Percentiles rank a stretch among this genome's conserved stretches.
Evolutionary conservation across 2,329 filamentous ascomycete species (phyloP).

Genomic region (Neonectria hederae): DNA sequence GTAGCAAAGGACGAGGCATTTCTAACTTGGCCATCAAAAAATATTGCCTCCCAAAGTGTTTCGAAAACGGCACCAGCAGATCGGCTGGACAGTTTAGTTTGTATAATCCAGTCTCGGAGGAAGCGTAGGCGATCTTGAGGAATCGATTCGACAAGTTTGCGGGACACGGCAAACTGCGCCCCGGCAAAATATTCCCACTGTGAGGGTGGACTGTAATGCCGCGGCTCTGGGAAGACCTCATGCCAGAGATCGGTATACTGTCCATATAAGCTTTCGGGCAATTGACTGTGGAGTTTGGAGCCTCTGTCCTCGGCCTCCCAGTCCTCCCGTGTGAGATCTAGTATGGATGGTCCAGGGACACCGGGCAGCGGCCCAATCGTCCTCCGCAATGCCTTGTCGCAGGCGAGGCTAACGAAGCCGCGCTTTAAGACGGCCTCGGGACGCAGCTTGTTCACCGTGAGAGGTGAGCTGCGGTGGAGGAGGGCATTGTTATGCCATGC

Average conservation of each 20-base stretch:
- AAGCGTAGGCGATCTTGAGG: constrained; percentile 1
- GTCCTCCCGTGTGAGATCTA: constrained; percentile 6
- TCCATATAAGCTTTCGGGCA: neutral
- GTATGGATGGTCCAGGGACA: neutral
- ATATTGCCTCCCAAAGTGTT: constrained; percentile 13
- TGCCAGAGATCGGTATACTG: constrained; percentile 4
- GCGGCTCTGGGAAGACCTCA: neutral
- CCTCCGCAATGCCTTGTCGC: constrained; percentile 7
- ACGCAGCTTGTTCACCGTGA: constrained; percentile 12
- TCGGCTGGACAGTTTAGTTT: constrained; percentile 1
- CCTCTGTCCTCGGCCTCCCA: neutral
- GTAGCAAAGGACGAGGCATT: neutral
- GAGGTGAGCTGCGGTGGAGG: constrained; percentile 8
- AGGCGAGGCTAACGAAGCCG: constrained; percentile 10
- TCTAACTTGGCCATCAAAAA: neutral
- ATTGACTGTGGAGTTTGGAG: neutral
- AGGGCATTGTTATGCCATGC: constrained; percentile 20
- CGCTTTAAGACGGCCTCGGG: constrained; percentile 4
- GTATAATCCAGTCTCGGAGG: constrained; percentile 9
- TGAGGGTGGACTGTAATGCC: neutral
- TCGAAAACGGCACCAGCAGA: constrained; percentile 12
- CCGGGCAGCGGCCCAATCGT: neutral
- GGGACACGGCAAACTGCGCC: constrained; percentile 9
- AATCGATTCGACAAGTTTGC: neutral
- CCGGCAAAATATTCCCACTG: constrained; percentile 6